These are phyloP conservation scores for Fusarium sp. DNA, from an alignment of 2,329 filamentous ascomycete species.

Conservation along the genomic window DNA sequence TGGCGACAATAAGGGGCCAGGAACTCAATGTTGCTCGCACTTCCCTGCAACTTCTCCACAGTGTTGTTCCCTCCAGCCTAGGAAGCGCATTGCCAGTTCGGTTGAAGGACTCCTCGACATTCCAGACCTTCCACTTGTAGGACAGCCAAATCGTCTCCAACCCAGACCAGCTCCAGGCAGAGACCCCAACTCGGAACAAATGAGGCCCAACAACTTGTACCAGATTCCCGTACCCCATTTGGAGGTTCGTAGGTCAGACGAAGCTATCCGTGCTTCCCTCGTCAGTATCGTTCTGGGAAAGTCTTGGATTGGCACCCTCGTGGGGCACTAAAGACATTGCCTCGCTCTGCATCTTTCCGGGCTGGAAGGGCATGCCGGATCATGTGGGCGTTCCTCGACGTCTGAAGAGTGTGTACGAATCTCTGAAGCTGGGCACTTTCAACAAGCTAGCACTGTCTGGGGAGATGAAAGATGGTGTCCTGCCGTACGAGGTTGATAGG, in stretches of 20 bases:
- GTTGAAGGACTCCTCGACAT: constrained; percentile 66
- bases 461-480: constrained; percentile 58
- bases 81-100: constrained; percentile 53
- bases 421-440: constrained; percentile 77
- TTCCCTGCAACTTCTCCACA: constrained; percentile 62
- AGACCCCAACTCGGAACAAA: constrained; percentile 58
- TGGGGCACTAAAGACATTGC: constrained; percentile 78
- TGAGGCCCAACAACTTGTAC: constrained; percentile 67
- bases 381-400: constrained; percentile 76
- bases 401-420: constrained; percentile 78
- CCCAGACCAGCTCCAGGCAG: constrained; percentile 59
- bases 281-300: constrained; percentile 84
- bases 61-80: constrained; percentile 59
- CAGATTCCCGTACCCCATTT: constrained; percentile 76
- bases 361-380: constrained; percentile 71
- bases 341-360: constrained; percentile 77
- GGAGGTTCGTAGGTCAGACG: constrained; percentile 74
- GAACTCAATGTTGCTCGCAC: constrained; percentile 59
- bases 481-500: constrained; percentile 63
- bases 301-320: constrained; percentile 78
- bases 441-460: constrained; percentile 59
- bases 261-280: constrained; percentile 80
- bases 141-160: constrained; percentile 64
- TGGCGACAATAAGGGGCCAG: constrained; percentile 53
- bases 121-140: constrained; percentile 66